A percentile compares a stretch with the other conserved stretches of the same genome.
These are phyloP conservation scores for Diaporthe eres DNA, from an alignment of 2,329 filamentous ascomycete genomes.

Conservation along the genomic window DNA sequence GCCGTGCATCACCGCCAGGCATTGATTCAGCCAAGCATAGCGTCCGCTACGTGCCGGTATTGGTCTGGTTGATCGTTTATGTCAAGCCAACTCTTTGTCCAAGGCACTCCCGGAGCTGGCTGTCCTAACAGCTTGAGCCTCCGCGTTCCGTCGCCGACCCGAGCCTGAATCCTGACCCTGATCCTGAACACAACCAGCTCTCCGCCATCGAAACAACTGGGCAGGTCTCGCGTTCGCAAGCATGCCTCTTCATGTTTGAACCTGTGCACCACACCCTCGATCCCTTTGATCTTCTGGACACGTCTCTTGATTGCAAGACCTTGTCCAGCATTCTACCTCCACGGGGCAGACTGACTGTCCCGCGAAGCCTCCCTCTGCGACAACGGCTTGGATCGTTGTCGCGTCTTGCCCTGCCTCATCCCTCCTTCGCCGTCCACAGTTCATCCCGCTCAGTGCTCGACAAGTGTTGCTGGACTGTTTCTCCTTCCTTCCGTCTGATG, in stretches of 20 bases:
- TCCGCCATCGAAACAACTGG: neutral
- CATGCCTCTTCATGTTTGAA: slow-evolving; percentile 12
- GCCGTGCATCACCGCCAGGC: slow-evolving; percentile 25
- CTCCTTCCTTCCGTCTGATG: slow-evolving; percentile 27
- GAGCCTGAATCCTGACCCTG: slow-evolving; percentile 3
- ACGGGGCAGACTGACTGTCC: slow-evolving; percentile 1
- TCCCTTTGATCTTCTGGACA: neutral
- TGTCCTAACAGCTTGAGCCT: slow-evolving; percentile 7
- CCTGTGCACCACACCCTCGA: neutral
- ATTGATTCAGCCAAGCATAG: neutral
- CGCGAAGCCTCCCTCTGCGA: slow-evolving; percentile 9
- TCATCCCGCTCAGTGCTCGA: slow-evolving; percentile 37
- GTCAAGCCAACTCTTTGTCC: slow-evolving; percentile 21
- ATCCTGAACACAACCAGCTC: neutral
- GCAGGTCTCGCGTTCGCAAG: neutral
- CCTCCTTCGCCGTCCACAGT: neutral
- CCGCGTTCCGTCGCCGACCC: slow-evolving; percentile 3
- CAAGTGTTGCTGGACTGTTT: slow-evolving; percentile 42
- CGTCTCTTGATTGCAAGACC: slow-evolving; percentile 17
- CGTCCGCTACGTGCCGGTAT: neutral
- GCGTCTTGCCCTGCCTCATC: slow-evolving; percentile 19
- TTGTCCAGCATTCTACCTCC: slow-evolving; percentile 5
- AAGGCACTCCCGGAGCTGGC: slow-evolving; percentile 1
- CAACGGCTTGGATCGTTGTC: slow-evolving; percentile 41
- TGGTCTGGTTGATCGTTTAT: neutral